Evolutionary conservation across 768 basidiomycete species (phyloP).

Genomic region (Trametes cubensis): DNA sequence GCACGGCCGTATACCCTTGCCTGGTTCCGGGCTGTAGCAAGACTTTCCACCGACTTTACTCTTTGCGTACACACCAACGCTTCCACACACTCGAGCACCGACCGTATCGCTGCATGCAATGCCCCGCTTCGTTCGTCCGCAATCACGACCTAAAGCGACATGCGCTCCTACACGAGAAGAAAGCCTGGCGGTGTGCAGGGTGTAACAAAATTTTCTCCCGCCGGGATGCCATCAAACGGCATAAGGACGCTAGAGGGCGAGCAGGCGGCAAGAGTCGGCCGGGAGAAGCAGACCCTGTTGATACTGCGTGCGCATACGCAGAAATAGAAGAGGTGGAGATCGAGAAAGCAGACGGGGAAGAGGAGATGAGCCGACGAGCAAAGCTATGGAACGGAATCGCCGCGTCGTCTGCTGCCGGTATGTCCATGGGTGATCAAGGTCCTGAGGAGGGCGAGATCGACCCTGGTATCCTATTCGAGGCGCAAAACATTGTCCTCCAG

Average conservation of each 20-base stretch:
- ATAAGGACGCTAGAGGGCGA: slow-evolving; percentile 63
- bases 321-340: slow-evolving; percentile 61
- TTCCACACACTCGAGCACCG: slow-evolving; percentile 59
- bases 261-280: slow-evolving; percentile 38
- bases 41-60: slow-evolving; percentile 69
- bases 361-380: slow-evolving; percentile 52
- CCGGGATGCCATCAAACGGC: slow-evolving; percentile 79
- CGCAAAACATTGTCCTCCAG: slow-evolving; percentile 54
- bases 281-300: slow-evolving; percentile 34
- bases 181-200: slow-evolving; percentile 72
- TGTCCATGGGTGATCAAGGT: slow-evolving; percentile 15
- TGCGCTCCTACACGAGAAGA: slow-evolving; percentile 67
- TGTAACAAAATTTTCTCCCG: slow-evolving; percentile 76
- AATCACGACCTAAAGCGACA: slow-evolving; percentile 85
- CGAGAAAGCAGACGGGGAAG: slow-evolving; percentile 47
- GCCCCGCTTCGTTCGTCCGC: slow-evolving; percentile 76
- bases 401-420: slow-evolving; percentile 33
- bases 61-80: slow-evolving; percentile 71
- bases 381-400: slow-evolving; percentile 69
- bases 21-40: slow-evolving; percentile 65
- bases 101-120: slow-evolving; percentile 63
- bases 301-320: slow-evolving; percentile 51
- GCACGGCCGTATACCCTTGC: slow-evolving; percentile 82
- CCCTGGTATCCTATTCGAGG: slow-evolving; percentile 47
- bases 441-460: slow-evolving; percentile 68